These are phyloP conservation scores for Teratosphaeria viscida DNA, from an alignment of 2,329 filamentous ascomycete species.

Conservation along the genomic window DNA sequence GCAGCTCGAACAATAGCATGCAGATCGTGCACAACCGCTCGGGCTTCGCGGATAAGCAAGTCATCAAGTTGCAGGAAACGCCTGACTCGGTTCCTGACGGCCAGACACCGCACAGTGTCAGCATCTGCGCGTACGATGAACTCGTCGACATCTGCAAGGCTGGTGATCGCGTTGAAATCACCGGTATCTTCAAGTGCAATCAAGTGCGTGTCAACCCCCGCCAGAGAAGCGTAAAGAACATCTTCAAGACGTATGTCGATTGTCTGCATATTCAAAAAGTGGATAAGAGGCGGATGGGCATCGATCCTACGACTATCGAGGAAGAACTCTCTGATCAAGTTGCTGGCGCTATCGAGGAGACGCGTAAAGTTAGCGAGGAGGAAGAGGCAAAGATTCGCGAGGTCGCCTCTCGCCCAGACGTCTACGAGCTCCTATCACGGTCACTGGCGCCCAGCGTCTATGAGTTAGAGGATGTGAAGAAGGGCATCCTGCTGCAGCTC, in stretches of 20 bases:
- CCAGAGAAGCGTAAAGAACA: slow-evolving; percentile 81
- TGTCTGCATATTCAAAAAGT: slow-evolving; percentile 93
- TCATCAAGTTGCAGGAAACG: slow-evolving; percentile 97
- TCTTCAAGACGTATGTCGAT: slow-evolving; percentile 98
- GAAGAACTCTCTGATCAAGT: slow-evolving; percentile 66
- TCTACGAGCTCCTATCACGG: slow-evolving; percentile 84
- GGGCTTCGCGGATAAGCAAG: slow-evolving; percentile 90
- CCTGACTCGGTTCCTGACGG: slow-evolving; percentile 90
- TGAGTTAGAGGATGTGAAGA: slow-evolving; percentile 98
- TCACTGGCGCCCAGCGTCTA: slow-evolving; percentile 92
- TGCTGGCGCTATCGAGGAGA: slow-evolving; percentile 66
- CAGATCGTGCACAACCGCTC: slow-evolving; percentile 96
- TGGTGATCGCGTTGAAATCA: slow-evolving; percentile 89
- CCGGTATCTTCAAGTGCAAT: slow-evolving; percentile 91
- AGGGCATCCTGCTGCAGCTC: slow-evolving; percentile 89
- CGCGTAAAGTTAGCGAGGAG: slow-evolving; percentile 70
- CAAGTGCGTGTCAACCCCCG: slow-evolving; percentile 89
- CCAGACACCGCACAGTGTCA: slow-evolving; percentile 94
- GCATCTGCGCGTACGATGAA: slow-evolving; percentile 91
- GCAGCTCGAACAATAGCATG: slow-evolving; percentile 86
- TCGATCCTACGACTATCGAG: slow-evolving; percentile 79
- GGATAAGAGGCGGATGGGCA: slow-evolving; percentile 87
- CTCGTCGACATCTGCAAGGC: slow-evolving; percentile 96
- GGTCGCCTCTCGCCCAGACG: slow-evolving; percentile 68
- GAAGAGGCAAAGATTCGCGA: slow-evolving; percentile 82